Percentiles rank a stretch among this genome's conserved stretches.
These are phyloP conservation scores for Corchorus capsularis DNA, from an alignment of 345 rosid species.

Conservation along the genomic window DNA sequence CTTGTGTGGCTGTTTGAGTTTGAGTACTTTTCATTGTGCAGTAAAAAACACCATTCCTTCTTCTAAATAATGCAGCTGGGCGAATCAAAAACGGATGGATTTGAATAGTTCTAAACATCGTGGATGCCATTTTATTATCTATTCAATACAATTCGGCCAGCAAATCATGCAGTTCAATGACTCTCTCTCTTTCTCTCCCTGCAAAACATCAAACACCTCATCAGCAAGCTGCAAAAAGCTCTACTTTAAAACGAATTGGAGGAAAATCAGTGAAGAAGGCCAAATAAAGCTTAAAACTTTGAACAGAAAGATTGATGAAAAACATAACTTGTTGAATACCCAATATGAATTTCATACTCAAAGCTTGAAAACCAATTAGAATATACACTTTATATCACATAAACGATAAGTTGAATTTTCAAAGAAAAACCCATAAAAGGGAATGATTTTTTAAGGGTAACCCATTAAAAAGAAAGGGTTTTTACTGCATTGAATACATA, in stretches of 20 bases:
- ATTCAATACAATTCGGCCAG: neutral
- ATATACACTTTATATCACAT: neutral
- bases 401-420: neutral
- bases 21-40: slow-evolving; percentile 50
- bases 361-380: slow-evolving; percentile 13
- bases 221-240: slow-evolving; percentile 28
- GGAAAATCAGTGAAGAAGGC: neutral
- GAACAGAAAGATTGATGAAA: neutral
- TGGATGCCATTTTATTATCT: slow-evolving; percentile 53
- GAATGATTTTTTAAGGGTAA: neutral
- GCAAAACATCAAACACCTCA: slow-evolving; percentile 40
- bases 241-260: too few species aligned
- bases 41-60: slow-evolving; percentile 38
- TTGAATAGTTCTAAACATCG: slow-evolving; percentile 57
- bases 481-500: neutral
- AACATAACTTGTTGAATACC: neutral
- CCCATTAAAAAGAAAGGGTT: neutral
- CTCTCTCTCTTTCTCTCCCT: slow-evolving; percentile 7
- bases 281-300: neutral
- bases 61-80: slow-evolving; percentile 48
- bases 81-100: slow-evolving; percentile 45
- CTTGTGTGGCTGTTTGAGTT: slow-evolving; percentile 56
- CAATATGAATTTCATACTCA: slow-evolving; percentile 3
- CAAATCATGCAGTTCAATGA: slow-evolving; percentile 14
- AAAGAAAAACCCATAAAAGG: neutral